Conservation (phyloP, 179 eudicot species). For the Beta macrorhiza region DNA sequence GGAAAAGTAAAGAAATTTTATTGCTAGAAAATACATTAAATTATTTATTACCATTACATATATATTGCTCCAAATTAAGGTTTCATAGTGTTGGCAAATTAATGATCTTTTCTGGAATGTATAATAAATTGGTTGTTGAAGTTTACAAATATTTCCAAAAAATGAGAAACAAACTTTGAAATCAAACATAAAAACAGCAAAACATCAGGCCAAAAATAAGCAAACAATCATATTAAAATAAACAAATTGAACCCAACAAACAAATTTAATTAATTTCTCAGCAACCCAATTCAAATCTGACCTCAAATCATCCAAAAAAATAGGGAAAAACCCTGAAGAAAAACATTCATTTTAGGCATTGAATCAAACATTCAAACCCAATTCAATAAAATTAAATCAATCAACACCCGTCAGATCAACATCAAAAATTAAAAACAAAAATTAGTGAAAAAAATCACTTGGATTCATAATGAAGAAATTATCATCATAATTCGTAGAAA, state of each 20-base stretch:
- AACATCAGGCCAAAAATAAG: conserved; percentile 17
- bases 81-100: background rate
- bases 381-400: background rate
- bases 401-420: background rate
- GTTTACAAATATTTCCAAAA: background rate
- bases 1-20: background rate
- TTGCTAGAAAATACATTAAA: background rate
- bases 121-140: background rate
- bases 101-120: background rate
- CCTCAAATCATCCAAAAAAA: background rate
- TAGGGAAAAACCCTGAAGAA: background rate
- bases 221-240: background rate
- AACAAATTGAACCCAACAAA: background rate
- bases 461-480: background rate
- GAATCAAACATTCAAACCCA: conserved; percentile 1
- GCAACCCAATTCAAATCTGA: conserved; percentile 28
- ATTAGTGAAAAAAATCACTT: background rate
- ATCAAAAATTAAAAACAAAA: background rate
- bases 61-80: background rate
- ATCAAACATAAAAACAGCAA: background rate
- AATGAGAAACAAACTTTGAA: background rate
- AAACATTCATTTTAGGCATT: background rate
- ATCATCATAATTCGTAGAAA: background rate
- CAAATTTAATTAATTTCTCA: conserved; percentile 7
- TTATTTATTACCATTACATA: background rate